Conservation (phyloP, 306 rosid genomes). For the Cucumis cinereus region DNA sequence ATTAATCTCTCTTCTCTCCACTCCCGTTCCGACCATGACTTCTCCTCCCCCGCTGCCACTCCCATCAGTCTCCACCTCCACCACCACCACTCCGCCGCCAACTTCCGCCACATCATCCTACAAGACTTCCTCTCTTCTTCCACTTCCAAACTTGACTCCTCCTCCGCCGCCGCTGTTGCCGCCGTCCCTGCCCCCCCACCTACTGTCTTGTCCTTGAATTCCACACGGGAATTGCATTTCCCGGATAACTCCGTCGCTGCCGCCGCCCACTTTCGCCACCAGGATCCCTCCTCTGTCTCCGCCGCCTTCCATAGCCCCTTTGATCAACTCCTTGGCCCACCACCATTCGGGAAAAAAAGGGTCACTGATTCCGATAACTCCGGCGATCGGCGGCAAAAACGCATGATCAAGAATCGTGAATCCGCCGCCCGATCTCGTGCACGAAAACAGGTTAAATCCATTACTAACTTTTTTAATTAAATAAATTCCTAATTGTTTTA, state of each 20-base stretch:
- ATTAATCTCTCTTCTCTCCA: background rate
- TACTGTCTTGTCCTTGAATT: background rate
- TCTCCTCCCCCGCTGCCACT: background rate
- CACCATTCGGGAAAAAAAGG: constrained; percentile 24
- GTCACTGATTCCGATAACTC: constrained; percentile 17
- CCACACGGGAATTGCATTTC: constrained; percentile 1
- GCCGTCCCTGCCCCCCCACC: background rate
- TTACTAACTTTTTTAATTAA: background rate
- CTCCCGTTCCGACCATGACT: background rate
- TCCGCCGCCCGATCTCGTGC: constrained; percentile 95
- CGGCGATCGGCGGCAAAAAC: constrained; percentile 35
- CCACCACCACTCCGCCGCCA: constrained; percentile 3
- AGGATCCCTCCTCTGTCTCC: background rate
- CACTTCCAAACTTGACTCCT: background rate
- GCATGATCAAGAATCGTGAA: constrained; percentile 88
- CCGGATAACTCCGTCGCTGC: background rate
- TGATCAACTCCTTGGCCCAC: constrained; percentile 5
- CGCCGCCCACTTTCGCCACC: background rate
- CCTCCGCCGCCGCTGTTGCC: background rate
- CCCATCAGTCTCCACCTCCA: background rate
- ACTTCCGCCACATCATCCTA: background rate
- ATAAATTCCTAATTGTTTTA: no score
- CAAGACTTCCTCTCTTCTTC: constrained; percentile 4
- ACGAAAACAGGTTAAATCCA: constrained; percentile 54
- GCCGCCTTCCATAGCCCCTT: background rate